Evolutionary conservation across 2,329 filamentous ascomycete genomes (phyloP).

Genomic region (Curvularia sp.): DNA sequence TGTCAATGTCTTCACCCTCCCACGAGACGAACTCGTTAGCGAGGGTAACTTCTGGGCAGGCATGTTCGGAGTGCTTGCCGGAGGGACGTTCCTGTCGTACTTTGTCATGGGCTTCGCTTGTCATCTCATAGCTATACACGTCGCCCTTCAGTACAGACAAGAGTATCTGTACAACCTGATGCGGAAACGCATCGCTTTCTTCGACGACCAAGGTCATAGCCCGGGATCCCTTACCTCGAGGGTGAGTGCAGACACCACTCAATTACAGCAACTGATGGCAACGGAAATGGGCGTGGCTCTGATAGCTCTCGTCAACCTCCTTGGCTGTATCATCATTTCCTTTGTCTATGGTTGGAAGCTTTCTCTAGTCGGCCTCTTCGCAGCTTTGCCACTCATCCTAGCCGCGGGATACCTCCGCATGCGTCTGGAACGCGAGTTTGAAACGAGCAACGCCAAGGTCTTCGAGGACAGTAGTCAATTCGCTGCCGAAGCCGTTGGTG

Average conservation of each 20-base stretch:
- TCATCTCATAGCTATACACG: slow-evolving; percentile 49
- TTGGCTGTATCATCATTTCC: slow-evolving; percentile 70
- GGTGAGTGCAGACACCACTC: slow-evolving; percentile 64
- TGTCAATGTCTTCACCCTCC: slow-evolving; percentile 48
- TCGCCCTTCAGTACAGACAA: slow-evolving; percentile 62
- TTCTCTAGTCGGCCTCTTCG: slow-evolving; percentile 70
- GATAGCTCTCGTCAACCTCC: slow-evolving; percentile 69
- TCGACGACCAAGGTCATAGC: slow-evolving; percentile 67
- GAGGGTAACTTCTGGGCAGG: slow-evolving; percentile 67
- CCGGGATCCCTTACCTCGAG: slow-evolving; percentile 67
- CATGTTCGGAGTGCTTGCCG: slow-evolving; percentile 69
- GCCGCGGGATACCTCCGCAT: slow-evolving; percentile 60
- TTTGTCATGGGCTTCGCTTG: slow-evolving; percentile 55
- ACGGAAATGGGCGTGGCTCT: slow-evolving; percentile 67
- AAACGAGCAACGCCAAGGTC: slow-evolving; percentile 71
- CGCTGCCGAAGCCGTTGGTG: slow-evolving; percentile 75
- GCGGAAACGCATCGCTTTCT: slow-evolving; percentile 66
- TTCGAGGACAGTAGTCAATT: slow-evolving; percentile 77
- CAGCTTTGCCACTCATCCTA: slow-evolving; percentile 62
- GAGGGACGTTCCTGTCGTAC: slow-evolving; percentile 62
- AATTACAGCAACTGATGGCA: slow-evolving; percentile 69
- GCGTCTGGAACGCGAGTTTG: slow-evolving; percentile 70
- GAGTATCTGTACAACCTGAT: slow-evolving; percentile 69
- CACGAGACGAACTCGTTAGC: slow-evolving; percentile 35
- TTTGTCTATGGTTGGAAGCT: slow-evolving; percentile 82